phyloP scores from a whole-genome alignment of 2,329 filamentous ascomycete genomes.

The Verticillium klebahnii region DNA sequence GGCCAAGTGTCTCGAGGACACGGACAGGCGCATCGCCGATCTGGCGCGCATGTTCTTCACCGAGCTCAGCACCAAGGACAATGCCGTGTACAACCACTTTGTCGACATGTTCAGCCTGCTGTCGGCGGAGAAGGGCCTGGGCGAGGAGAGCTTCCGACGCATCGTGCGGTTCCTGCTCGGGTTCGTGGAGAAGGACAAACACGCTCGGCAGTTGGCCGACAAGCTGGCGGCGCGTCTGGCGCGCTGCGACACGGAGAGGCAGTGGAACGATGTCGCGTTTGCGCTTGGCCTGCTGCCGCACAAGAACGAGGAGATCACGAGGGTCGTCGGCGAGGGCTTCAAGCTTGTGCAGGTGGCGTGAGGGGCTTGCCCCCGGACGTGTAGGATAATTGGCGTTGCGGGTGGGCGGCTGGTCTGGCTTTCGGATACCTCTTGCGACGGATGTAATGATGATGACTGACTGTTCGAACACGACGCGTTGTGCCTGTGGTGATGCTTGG shows the following conservation, averaged over 20 bases:
- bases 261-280: slow-evolving; percentile 97
- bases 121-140: slow-evolving; percentile 72
- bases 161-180: slow-evolving; percentile 91
- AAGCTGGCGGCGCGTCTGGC: slow-evolving; percentile 84
- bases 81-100: slow-evolving; percentile 98
- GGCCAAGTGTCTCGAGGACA: slow-evolving; percentile 97
- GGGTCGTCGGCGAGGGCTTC: slow-evolving; percentile 71
- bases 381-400: slow-evolving; percentile 23
- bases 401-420: background rate
- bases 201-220: slow-evolving; percentile 87
- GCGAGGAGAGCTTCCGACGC: slow-evolving; percentile 79
- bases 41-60: slow-evolving; percentile 98
- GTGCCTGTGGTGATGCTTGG: background rate
- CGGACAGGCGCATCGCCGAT: slow-evolving; percentile 91
- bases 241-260: slow-evolving; percentile 85
- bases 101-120: slow-evolving; percentile 97
- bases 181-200: slow-evolving; percentile 99
- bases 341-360: slow-evolving; percentile 56
- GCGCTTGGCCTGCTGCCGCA: slow-evolving; percentile 85
- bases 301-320: slow-evolving; percentile 85
- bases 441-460: background rate
- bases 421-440: background rate
- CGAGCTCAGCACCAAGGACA: slow-evolving; percentile 95
- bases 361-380: slow-evolving; percentile 28
- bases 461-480: background rate